Percentiles rank a stretch among this genome's conserved stretches.
Evolutionary conservation across 345 rosid species (phyloP).

Genomic region (Angophora floribunda): DNA sequence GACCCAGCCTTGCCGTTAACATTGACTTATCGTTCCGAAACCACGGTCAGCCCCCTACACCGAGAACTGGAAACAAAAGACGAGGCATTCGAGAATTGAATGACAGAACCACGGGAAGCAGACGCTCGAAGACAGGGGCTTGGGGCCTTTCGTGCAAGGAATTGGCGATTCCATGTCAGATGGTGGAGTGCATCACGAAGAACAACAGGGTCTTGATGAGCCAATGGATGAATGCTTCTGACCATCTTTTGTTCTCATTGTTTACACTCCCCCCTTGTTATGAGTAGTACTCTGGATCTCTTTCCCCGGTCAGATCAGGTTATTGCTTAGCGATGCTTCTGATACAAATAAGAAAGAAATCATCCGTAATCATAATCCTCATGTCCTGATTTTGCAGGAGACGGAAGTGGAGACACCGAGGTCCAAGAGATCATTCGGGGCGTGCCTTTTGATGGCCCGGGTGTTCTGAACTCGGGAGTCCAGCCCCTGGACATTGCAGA

Average conservation of each 20-base stretch:
- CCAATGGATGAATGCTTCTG: neutral
- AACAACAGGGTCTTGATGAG: neutral
- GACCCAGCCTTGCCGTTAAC: no score
- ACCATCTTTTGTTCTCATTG: neutral
- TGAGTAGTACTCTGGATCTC: neutral
- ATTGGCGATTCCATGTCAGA: neutral
- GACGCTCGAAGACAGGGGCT: neutral
- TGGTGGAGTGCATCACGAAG: neutral
- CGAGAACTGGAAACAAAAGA: neutral
- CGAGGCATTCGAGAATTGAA: neutral
- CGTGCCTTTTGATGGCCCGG: neutral
- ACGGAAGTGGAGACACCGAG: no score
- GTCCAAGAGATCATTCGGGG: neutral
- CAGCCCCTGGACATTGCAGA: neutral
- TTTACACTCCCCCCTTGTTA: neutral
- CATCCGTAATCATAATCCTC: neutral
- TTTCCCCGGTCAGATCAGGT: neutral
- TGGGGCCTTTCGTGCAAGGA: neutral
- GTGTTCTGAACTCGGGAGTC: neutral
- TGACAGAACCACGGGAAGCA: neutral
- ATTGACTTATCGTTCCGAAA: accelerated
- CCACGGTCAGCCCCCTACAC: no score
- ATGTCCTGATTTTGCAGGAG: neutral
- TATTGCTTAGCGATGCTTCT: neutral
- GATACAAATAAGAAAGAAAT: neutral